A percentile compares a stretch with the other conserved stretches of the same genome.
phyloP scores from a whole-genome alignment of 352 stramenopile genomes.

The Phytophthora chlamydospora region DNA sequence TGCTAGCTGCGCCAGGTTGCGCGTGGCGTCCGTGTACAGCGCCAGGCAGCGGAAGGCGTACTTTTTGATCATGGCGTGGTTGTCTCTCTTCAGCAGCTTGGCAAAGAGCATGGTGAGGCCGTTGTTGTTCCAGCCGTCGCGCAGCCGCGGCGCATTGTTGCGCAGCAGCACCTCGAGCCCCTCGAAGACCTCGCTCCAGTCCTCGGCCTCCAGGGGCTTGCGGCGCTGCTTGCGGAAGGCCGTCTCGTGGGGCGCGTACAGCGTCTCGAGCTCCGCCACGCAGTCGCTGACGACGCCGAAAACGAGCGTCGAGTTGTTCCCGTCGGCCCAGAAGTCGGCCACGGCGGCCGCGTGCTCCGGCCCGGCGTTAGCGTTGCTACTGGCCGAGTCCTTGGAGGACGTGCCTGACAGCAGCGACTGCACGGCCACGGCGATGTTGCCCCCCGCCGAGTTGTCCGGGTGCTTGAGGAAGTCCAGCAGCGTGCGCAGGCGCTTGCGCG shows the following conservation, averaged over 20 bases:
- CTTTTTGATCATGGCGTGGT: slow-evolving; percentile 90
- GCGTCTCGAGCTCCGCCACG: slow-evolving; percentile 82
- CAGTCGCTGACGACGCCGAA: slow-evolving; percentile 85
- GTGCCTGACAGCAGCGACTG: slow-evolving; percentile 63
- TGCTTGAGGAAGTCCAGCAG: slow-evolving; percentile 87
- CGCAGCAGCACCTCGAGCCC: slow-evolving; percentile 83
- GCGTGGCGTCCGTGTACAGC: slow-evolving; percentile 81
- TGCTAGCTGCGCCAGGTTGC: slow-evolving; percentile 71
- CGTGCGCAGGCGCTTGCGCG: slow-evolving; percentile 84
- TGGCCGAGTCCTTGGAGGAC: slow-evolving; percentile 49
- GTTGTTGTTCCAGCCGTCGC: slow-evolving; percentile 85
- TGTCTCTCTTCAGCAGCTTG: slow-evolving; percentile 86
- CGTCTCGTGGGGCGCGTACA: slow-evolving; percentile 83
- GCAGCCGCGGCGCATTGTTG: slow-evolving; percentile 68
- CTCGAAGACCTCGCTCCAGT: slow-evolving; percentile 91
- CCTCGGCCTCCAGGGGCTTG: slow-evolving; percentile 83
- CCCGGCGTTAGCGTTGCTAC: slow-evolving; percentile 23
- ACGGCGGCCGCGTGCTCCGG: slow-evolving; percentile 58
- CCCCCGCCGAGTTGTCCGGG: slow-evolving; percentile 38
- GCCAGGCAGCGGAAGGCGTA: slow-evolving; percentile 88
- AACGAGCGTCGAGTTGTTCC: slow-evolving; percentile 67
- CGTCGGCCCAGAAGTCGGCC: slow-evolving; percentile 80
- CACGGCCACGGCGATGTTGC: slow-evolving; percentile 74
- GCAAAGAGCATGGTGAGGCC: slow-evolving; percentile 83
- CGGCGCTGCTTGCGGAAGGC: slow-evolving; percentile 83